Evolutionary conservation across 1,284 basidiomycete species (phyloP).

Genomic region (Boletellus dicymbophilus): DNA sequence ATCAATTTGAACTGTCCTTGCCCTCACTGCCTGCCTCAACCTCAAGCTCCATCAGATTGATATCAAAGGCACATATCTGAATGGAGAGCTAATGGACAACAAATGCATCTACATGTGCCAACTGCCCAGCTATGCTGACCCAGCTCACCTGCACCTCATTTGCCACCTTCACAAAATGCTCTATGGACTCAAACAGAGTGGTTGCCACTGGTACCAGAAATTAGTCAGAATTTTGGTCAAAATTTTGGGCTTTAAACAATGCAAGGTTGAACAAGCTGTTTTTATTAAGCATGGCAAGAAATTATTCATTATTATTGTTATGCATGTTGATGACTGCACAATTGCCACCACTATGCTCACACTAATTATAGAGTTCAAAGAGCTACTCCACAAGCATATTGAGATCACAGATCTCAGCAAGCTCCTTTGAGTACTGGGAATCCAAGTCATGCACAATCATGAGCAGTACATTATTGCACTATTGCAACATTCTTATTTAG

Average conservation of each 20-base stretch:
- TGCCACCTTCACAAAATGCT: too few relatives aligned
- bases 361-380: background rate
- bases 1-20: constrained; percentile 29
- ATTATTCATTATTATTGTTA: background rate
- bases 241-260: background rate
- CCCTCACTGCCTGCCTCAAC: background rate
- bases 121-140: too few relatives aligned
- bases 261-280: background rate
- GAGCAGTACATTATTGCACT: background rate
- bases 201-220: background rate
- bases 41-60: background rate
- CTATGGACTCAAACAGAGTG: too few relatives aligned
- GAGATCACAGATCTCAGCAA: background rate
- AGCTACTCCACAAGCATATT: background rate
- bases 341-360: background rate
- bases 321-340: background rate
- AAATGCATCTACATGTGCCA: too few relatives aligned
- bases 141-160: too few relatives aligned
- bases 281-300: too few relatives aligned
- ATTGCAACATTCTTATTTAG: background rate
- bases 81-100: too few relatives aligned
- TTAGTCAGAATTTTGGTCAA: too few relatives aligned
- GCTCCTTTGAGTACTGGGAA: background rate
- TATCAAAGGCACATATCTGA: too few relatives aligned
- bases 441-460: background rate